Base-by-base conservation (phyloP, 768 basidiomycete species). In the Tricholoma sp. region DNA sequence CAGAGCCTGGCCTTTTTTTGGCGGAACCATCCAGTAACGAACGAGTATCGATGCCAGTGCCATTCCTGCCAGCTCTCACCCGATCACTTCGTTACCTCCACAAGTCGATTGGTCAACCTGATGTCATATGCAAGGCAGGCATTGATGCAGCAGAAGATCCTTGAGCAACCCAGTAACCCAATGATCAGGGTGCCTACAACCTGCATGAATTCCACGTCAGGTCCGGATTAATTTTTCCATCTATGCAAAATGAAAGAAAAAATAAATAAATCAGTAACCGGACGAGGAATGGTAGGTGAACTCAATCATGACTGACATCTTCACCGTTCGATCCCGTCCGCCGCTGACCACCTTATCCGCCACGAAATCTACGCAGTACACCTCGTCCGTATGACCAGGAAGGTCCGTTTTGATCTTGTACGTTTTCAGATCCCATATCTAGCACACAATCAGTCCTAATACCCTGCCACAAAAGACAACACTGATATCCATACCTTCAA, bases 271-370 rank as follows among this genome's bases (percentile, higher is more conserved):
- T 4, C 24, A 24, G 15, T 7, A 18, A 53, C 13, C 24, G 8
- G 17, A 24, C 17, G 17, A 34, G 6, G 28, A 49, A 33, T 6
- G 33, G 11, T 12, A 20, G 33, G 15, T 15, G 17, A 24, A 1
- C 18, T 3, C 20, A 41, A 24, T n/a, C n/a, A n/a, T 24, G 24
- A 74, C 91, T 62, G 66, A 97, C 92, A 98, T 98, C 74, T 97
- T 97, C 10, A 98, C 84, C 17, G 84, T 88, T 63, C 85, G 83
- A 72, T 98, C 96, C 44, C 89, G 76, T 12, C 96, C 96, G n/a
- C 95, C 96, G 66, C 93, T 96, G 61, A 97, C 94, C n/a, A 98
- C 82, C 70, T 99, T 99, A 74, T 99, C 96, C 0, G 94, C 95
- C 1, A 99, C 95, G 67, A 97, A 99, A 71, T 98, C 96, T 13